phyloP scores from a whole-genome alignment of 306 rosid genomes.

The Datisca glomerata region DNA sequence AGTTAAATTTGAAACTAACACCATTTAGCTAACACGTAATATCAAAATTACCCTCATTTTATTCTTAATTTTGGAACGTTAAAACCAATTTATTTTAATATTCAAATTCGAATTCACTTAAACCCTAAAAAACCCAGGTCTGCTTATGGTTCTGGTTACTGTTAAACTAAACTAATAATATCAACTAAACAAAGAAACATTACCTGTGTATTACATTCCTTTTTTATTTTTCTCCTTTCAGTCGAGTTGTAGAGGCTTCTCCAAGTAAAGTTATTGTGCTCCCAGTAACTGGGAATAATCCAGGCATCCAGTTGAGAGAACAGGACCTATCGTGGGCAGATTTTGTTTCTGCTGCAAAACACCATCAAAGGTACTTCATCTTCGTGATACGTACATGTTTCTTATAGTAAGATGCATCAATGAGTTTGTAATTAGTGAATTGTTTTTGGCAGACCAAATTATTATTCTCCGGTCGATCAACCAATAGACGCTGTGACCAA shows the following conservation, averaged over 20 bases:
- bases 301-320: constrained; percentile 43
- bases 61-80: no score
- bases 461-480: constrained; percentile 46
- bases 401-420: neutral
- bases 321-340: constrained; percentile 55
- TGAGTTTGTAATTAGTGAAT: neutral
- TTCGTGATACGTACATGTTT: no score
- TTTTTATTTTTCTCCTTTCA: constrained; percentile 22
- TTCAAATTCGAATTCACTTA: no score
- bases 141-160: no score
- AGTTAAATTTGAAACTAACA: no score
- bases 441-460: constrained; percentile 39
- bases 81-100: no score
- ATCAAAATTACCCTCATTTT: no score
- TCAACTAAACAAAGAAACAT: neutral
- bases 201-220: constrained; percentile 3
- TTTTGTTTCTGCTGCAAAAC: constrained; percentile 43
- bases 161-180: no score
- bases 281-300: constrained; percentile 46
- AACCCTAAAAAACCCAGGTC: no score
- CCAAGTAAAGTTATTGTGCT: constrained; percentile 57
- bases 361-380: constrained; percentile 30
- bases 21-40: no score
- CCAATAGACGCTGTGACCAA: constrained; percentile 55
- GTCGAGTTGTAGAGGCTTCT: constrained; percentile 66